phyloP scores from a whole-genome alignment of 2,329 filamentous ascomycete species.

The Tympanopsis confertula region DNA sequence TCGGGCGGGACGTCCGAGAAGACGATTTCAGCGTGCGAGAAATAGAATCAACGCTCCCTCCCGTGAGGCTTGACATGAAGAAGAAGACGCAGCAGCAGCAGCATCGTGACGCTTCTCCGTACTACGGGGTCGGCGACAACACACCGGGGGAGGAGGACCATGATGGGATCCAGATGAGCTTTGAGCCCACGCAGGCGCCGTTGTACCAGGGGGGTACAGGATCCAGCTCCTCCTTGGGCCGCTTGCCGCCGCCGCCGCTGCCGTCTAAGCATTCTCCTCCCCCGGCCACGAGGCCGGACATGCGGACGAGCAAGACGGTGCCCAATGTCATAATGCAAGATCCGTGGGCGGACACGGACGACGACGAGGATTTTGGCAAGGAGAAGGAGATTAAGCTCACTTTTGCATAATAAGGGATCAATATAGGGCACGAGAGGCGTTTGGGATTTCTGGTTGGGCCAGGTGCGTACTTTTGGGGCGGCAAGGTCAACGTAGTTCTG shows the following conservation, averaged over 20 bases:
- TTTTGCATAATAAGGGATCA: constrained; percentile 46
- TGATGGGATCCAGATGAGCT: constrained; percentile 57
- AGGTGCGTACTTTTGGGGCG: neutral
- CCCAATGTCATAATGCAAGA: constrained; percentile 39
- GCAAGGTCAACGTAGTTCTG: too few relatives aligned
- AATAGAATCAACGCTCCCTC: constrained; percentile 76
- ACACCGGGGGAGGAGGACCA: constrained; percentile 18
- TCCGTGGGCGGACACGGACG: constrained; percentile 60
- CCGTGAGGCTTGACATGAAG: constrained; percentile 66
- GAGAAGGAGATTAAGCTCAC: constrained; percentile 72
- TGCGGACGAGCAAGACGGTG: constrained; percentile 32
- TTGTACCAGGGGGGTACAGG: constrained; percentile 5
- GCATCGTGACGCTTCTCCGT: constrained; percentile 2
- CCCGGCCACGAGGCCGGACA: constrained; percentile 22
- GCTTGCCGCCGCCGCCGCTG: constrained; percentile 11
- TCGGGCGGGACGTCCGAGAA: constrained; percentile 36
- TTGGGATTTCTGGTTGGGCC: neutral
- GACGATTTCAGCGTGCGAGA: constrained; percentile 56
- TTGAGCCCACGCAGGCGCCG: constrained; percentile 46
- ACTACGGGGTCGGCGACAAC: constrained; percentile 11
- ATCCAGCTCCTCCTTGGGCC: constrained; percentile 2
- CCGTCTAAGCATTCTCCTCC: constrained; percentile 10
- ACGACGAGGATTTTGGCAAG: constrained; percentile 54
- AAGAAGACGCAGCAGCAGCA: constrained; percentile 11
- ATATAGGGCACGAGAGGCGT: constrained; percentile 5